These are phyloP conservation scores for Radiomyces spectabilis DNA, from an alignment of 192 early-diverging fungal species.

Conservation along the genomic window DNA sequence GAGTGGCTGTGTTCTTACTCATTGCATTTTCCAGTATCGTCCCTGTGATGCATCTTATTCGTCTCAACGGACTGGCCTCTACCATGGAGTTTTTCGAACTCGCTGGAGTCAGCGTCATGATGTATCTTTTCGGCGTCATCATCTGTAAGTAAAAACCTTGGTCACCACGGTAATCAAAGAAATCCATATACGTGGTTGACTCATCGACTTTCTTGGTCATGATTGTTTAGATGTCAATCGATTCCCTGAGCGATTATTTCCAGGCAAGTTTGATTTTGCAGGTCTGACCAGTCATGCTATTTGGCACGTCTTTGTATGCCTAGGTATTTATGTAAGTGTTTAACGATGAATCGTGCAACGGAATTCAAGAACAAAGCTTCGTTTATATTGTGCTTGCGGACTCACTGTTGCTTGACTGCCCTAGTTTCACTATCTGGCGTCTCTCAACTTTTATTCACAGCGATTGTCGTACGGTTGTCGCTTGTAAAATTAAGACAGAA, in stretches of 20 bases:
- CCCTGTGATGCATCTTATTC: slow-evolving; percentile 41
- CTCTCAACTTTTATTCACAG: slow-evolving; percentile 42
- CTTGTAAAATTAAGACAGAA: too few species aligned
- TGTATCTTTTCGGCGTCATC: slow-evolving; percentile 49
- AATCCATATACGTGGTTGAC: slow-evolving; percentile 3
- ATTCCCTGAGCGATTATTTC: slow-evolving; percentile 54
- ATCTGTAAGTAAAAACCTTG: slow-evolving; percentile 45
- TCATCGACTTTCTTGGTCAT: neutral
- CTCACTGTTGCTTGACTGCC: too few species aligned
- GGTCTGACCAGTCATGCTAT: slow-evolving; percentile 53
- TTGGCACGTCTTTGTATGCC: slow-evolving; percentile 57
- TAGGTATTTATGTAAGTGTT: slow-evolving; percentile 44
- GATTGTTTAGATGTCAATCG: slow-evolving; percentile 50
- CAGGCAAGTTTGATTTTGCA: slow-evolving; percentile 49
- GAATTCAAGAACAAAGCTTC: neutral
- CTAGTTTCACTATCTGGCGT: slow-evolving; percentile 49
- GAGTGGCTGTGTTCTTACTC: slow-evolving; percentile 45
- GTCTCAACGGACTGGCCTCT: slow-evolving; percentile 30
- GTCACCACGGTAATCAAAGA: too few species aligned
- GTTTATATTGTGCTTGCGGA: neutral
- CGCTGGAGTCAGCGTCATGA: slow-evolving; percentile 39
- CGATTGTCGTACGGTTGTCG: slow-evolving; percentile 43
- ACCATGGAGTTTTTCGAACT: slow-evolving; percentile 40
- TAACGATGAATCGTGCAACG: neutral
- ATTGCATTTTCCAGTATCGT: slow-evolving; percentile 43